Evolutionary conservation across 306 rosid genomes (phyloP), one percentile per base, ranked within the genome.

Genomic region (Malus fusca): DNA sequence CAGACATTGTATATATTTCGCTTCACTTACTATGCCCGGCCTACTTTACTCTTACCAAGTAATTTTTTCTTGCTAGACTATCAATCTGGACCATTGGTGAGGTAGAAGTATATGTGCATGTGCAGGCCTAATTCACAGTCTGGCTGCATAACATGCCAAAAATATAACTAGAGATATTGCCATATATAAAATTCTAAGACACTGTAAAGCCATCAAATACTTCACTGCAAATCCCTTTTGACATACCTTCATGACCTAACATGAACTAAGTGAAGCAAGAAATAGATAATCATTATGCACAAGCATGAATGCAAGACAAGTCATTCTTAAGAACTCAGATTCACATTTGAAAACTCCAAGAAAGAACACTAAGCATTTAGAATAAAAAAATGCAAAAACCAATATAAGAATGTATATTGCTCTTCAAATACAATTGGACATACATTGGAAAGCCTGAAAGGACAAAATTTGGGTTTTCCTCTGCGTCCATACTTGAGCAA

Each of bases 401-500:
- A 43, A 15, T 18, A 22, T 23, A 74, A 18, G n/a, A 62, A 61
- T 11, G 14, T 28, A 28, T 28, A 30, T 30, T 22, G 58, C 17
- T 72, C 14, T 62, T 44, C 67, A 30, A 75, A 72, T 67, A 48
- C 25, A 73, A n/a, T 28, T 31, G 74, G 62, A 60, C 97, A 88
- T 84, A 94, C 98, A 85, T 87, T 88, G 44, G 98, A 94, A 80
- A 94, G 98, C 72, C 94, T 88, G 75, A 94, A 94, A 59, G 97
- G 95, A 75, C 98, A 94, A 89, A 88, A 90, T 73, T 94, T 94
- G 76, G 98, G 98, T 82, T 87, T 94, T 67, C 98, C 98, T 81
- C 97, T 88, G 84, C 98, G 92, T 71, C 98, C 98, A 85, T 91
- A 94, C 90, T 94, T 94, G 78, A 94, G 98, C 79, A 94, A 85